phyloP scores from a whole-genome alignment of 1,284 basidiomycete genomes.

The Irpex rosettiformis region DNA sequence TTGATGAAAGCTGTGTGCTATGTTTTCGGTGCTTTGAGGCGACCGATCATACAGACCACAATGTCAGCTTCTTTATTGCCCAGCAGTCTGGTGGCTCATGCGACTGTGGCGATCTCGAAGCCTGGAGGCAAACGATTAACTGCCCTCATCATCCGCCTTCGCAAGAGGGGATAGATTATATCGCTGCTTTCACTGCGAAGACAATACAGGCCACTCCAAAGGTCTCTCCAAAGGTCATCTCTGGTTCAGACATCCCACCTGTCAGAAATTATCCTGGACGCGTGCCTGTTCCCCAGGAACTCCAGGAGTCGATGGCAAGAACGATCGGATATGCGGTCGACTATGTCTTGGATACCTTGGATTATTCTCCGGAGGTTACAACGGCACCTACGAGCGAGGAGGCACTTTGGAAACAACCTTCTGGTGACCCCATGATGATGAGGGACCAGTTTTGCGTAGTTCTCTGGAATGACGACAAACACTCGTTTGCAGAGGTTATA shows the following conservation, averaged over 20 bases:
- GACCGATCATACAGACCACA: constrained; percentile 81
- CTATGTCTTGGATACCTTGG: constrained; percentile 83
- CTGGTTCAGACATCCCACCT: constrained; percentile 49
- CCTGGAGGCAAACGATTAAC: constrained; percentile 67
- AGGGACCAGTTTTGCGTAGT: constrained; percentile 83
- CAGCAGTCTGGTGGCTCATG: constrained; percentile 90
- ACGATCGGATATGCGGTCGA: constrained; percentile 80
- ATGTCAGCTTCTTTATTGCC: constrained; percentile 87
- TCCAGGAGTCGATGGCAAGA: constrained; percentile 68
- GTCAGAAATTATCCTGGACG: constrained; percentile 58
- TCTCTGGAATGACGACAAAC: constrained; percentile 98
- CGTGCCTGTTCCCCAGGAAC: constrained; percentile 53
- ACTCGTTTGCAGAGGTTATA: constrained; percentile 89
- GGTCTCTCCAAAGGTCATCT: constrained; percentile 32
- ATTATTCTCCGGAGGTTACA: constrained; percentile 81
- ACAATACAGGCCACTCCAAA: constrained; percentile 28
- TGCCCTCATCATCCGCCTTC: constrained; percentile 68
- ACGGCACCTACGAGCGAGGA: constrained; percentile 64
- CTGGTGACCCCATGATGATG: constrained; percentile 64
- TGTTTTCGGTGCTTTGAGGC: constrained; percentile 87
- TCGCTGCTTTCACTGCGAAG: constrained; percentile 25
- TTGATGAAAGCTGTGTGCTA: constrained; percentile 86
- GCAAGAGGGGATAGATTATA: constrained; percentile 22
- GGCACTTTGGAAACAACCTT: constrained; percentile 68
- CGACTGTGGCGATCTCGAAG: constrained; percentile 88